Percentiles rank a stretch among this genome's conserved stretches.
Evolutionary conservation across 805 yeast genomes (phyloP).

Genomic region (Danielia reshetovae): DNA sequence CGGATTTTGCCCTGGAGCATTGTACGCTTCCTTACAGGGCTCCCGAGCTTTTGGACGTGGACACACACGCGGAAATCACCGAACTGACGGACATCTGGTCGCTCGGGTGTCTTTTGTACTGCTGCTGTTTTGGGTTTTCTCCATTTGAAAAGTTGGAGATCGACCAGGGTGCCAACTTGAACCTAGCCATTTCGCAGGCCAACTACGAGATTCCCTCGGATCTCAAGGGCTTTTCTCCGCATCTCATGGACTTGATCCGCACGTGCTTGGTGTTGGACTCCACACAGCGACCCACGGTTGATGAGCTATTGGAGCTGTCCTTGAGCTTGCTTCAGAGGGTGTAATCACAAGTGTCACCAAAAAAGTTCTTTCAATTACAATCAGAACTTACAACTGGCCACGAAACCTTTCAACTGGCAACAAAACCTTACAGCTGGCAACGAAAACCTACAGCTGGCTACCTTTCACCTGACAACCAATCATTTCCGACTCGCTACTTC

Average conservation of each 20-base stretch:
- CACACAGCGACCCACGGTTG: conserved; percentile 57
- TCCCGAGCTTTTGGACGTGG: conserved; percentile 82
- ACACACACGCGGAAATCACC: conserved; percentile 57
- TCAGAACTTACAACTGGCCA: too few relatives aligned
- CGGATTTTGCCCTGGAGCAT: conserved; percentile 79
- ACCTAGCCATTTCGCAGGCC: conserved; percentile 69
- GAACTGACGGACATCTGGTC: conserved; percentile 90
- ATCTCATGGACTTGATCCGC: conserved; percentile 51
- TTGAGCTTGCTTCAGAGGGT: conserved; percentile 19
- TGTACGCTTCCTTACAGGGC: conserved; percentile 87
- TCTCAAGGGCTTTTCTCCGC: conserved; percentile 49
- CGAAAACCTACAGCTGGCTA: too few relatives aligned
- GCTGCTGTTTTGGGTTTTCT: conserved; percentile 71
- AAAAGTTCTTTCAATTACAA: too few relatives aligned
- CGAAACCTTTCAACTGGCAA: too few relatives aligned
- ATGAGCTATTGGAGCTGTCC: conserved; percentile 50
- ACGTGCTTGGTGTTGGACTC: conserved; percentile 65
- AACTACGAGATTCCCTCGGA: conserved; percentile 53
- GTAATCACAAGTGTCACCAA: too few relatives aligned
- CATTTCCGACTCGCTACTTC: too few relatives aligned
- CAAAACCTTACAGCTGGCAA: too few relatives aligned
- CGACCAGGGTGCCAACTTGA: conserved; percentile 77
- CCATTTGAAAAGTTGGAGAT: conserved; percentile 86
- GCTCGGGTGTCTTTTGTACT: conserved; percentile 77
- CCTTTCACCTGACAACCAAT: too few relatives aligned